Conservation (phyloP, 2,329 filamentous ascomycete genomes). For the Calonectria crousiana region DNA sequence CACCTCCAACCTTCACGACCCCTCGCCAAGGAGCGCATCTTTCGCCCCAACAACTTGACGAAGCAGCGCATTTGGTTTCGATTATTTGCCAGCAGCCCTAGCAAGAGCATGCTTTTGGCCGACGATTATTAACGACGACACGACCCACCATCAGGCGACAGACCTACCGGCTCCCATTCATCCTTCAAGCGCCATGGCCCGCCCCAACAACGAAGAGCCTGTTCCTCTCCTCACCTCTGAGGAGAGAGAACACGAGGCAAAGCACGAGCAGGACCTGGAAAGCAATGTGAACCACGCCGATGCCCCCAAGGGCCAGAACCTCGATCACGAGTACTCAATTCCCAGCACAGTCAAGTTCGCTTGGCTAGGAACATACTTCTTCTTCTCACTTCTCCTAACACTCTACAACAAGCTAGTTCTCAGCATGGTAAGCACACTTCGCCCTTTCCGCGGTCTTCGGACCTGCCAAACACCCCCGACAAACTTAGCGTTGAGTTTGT, state of each 20-base stretch:
- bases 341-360: slow-evolving; percentile 60
- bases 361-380: slow-evolving; percentile 65
- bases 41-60: not conserved
- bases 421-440: slow-evolving; percentile 56
- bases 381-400: slow-evolving; percentile 61
- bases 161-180: not conserved
- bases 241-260: slow-evolving; percentile 46
- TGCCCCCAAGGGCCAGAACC: slow-evolving; percentile 48
- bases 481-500: not conserved
- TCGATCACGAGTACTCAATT: slow-evolving; percentile 60
- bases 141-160: not conserved
- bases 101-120: slow-evolving; percentile 19
- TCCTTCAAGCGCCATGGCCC: slow-evolving; percentile 45
- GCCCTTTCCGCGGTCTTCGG: not conserved
- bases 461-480: not conserved
- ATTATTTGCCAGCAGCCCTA: not conserved
- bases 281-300: slow-evolving; percentile 45
- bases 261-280: slow-evolving; percentile 50
- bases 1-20: not conserved
- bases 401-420: slow-evolving; percentile 72
- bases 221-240: slow-evolving; percentile 48
- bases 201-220: slow-evolving; percentile 47
- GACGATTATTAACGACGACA: slow-evolving; percentile 22
- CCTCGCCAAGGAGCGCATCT: not conserved
- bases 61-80: not conserved